phyloP scores from a whole-genome alignment of 2,329 filamentous ascomycete genomes.

The Neonectria coccinea region DNA sequence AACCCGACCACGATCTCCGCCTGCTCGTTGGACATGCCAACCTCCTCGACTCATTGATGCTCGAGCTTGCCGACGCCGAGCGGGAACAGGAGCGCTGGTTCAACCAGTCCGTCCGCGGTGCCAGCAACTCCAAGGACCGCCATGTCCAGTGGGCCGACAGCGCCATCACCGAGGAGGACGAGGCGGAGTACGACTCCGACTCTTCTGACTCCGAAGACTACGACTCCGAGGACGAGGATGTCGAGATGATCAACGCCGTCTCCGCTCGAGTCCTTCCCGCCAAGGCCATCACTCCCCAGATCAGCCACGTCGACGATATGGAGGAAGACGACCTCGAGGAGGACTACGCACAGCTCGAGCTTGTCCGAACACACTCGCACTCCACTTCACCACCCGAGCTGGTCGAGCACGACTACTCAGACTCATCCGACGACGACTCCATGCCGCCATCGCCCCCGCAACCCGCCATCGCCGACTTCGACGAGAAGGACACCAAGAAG shows the following conservation, averaged over 20 bases:
- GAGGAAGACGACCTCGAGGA: constrained; percentile 69
- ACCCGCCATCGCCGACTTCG: constrained; percentile 67
- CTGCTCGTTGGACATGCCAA: constrained; percentile 98
- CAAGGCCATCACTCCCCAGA: constrained; percentile 52
- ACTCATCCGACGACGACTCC: constrained; percentile 80
- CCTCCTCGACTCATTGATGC: constrained; percentile 95
- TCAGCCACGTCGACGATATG: constrained; percentile 58
- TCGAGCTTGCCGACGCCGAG: constrained; percentile 90
- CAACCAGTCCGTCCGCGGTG: constrained; percentile 91
- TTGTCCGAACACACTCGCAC: constrained; percentile 77
- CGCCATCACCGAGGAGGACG: constrained; percentile 76
- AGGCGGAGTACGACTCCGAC: constrained; percentile 77
- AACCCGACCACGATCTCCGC: constrained; percentile 92
- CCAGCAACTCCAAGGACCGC: constrained; percentile 70
- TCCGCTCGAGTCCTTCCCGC: constrained; percentile 51
- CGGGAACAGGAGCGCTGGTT: constrained; percentile 97
- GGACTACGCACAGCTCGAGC: constrained; percentile 72
- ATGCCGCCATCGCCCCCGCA: constrained; percentile 78
- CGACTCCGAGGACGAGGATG: constrained; percentile 67
- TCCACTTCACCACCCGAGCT: constrained; percentile 76
- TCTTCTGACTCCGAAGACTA: constrained; percentile 64
- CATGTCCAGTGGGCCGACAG: constrained; percentile 91
- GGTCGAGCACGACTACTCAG: constrained; percentile 74
- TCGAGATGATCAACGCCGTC: constrained; percentile 65
- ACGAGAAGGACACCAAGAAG: constrained; percentile 65